These are phyloP conservation scores for Mycena crocata DNA, from an alignment of 768 basidiomycete species.

Conservation along the genomic window DNA sequence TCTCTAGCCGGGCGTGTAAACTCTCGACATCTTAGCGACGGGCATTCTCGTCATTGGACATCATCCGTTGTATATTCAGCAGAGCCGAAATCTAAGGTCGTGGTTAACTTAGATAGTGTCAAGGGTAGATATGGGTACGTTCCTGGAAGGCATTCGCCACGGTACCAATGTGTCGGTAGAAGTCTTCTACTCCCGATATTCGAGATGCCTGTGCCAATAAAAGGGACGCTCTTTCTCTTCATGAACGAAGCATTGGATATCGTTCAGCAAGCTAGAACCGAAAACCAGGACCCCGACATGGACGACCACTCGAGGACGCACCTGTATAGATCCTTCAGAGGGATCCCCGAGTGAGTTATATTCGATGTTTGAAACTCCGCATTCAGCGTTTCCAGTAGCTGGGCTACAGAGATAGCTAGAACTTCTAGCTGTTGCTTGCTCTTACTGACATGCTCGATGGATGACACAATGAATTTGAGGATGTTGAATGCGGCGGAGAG, in stretches of 20 bases:
- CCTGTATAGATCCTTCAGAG: conserved; percentile 3
- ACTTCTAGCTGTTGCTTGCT: neutral
- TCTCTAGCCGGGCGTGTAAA: neutral
- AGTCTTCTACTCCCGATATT: neutral
- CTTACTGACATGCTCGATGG: neutral
- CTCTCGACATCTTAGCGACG: neutral
- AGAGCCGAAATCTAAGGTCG: conserved; percentile 10
- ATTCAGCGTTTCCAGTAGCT: neutral
- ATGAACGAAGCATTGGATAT: neutral
- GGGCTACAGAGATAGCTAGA: neutral
- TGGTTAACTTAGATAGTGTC: neutral
- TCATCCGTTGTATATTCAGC: conserved; percentile 7
- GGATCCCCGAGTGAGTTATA: neutral
- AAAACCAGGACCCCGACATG: neutral
- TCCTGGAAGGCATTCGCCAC: conserved; percentile 13
- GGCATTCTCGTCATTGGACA: neutral
- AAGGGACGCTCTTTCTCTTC: conserved; percentile 8
- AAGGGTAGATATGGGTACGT: neutral
- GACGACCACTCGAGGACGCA: neutral
- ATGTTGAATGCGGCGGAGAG: conserved; percentile 9
- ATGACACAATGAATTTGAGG: conserved; percentile 8
- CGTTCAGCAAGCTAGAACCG: neutral
- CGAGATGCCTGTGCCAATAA: neutral
- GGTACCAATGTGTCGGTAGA: conserved; percentile 9
- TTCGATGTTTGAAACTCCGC: neutral